Conservation (phyloP, 441 rosid genomes). For the Gossypium schwendimanii region DNA sequence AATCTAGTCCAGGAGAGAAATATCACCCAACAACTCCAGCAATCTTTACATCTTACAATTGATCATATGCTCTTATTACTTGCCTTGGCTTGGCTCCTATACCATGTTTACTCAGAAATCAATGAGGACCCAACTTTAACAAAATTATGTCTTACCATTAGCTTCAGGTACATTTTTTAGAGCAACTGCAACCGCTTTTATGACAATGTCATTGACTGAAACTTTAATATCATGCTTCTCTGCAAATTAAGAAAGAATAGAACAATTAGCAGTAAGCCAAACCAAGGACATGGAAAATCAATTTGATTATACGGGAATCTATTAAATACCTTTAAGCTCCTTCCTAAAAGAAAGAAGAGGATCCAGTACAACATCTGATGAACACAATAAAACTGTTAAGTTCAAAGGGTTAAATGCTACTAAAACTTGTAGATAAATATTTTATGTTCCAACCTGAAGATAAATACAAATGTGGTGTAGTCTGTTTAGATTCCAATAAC, state of each 20-base stretch:
- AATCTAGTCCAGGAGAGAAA: not conserved
- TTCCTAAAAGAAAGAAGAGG: slow-evolving; percentile 89
- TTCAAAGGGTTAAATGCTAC: slow-evolving; percentile 17
- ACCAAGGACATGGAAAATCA: slow-evolving; percentile 10
- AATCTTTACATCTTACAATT: not conserved
- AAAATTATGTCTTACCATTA: slow-evolving; percentile 58
- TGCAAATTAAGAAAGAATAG: slow-evolving; percentile 30
- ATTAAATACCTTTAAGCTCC: slow-evolving; percentile 71
- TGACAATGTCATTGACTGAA: slow-evolving; percentile 92
- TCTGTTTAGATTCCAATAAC: slow-evolving; percentile 93
- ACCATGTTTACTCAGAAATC: slow-evolving; percentile 5
- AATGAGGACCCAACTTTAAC: slow-evolving; percentile 11
- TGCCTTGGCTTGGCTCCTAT: slow-evolving; percentile 4
- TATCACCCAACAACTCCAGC: not conserved
- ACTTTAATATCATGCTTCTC: slow-evolving; percentile 80
- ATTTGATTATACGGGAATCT: slow-evolving; percentile 16
- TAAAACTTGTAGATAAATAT: slow-evolving; percentile 12
- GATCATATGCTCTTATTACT: not conserved
- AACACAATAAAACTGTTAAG: slow-evolving; percentile 24
- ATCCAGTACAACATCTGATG: slow-evolving; percentile 83
- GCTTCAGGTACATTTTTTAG: slow-evolving; percentile 81
- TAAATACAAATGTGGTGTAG: slow-evolving; percentile 79
- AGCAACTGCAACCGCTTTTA: slow-evolving; percentile 84
- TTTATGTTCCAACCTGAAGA: slow-evolving; percentile 52
- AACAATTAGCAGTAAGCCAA: slow-evolving; percentile 25